Evolutionary conservation across 2,329 filamentous ascomycete genomes (phyloP).

Genomic region (Xylariales sp.): DNA sequence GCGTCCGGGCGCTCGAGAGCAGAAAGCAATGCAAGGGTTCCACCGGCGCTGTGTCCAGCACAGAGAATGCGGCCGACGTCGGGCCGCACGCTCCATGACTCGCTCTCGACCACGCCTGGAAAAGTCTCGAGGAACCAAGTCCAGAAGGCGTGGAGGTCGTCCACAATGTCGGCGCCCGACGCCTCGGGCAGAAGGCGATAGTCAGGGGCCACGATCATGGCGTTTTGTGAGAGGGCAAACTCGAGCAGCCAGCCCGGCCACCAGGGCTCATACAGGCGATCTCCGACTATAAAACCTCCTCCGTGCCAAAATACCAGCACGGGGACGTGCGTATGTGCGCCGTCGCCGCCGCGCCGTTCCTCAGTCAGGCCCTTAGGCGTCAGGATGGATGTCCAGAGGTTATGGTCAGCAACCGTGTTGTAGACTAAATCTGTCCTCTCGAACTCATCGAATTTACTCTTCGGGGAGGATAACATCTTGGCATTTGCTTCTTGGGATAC

Average conservation of each 20-base stretch:
- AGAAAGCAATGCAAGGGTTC: slow-evolving; percentile 19
- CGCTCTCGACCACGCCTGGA: background rate
- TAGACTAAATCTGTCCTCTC: background rate
- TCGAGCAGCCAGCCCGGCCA: slow-evolving; percentile 28
- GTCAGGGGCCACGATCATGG: slow-evolving; percentile 42
- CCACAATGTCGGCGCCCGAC: slow-evolving; percentile 38
- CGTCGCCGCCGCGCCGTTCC: background rate
- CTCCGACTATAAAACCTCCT: slow-evolving; percentile 5
- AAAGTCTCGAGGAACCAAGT: slow-evolving; percentile 31
- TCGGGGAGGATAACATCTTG: background rate
- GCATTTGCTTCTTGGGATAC: no score
- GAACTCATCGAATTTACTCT: slow-evolving; percentile 1
- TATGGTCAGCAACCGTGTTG: background rate
- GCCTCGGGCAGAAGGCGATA: slow-evolving; percentile 49
- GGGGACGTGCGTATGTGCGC: background rate
- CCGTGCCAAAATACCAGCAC: slow-evolving; percentile 7
- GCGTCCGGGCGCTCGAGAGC: slow-evolving; percentile 15
- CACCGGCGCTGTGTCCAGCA: slow-evolving; percentile 18
- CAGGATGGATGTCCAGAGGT: background rate
- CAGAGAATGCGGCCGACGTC: slow-evolving; percentile 13
- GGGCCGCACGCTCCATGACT: slow-evolving; percentile 9
- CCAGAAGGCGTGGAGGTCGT: slow-evolving; percentile 45
- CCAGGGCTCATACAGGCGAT: slow-evolving; percentile 7
- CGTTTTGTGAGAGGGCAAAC: slow-evolving; percentile 30
- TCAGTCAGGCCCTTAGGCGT: background rate